These are phyloP conservation scores for Melampsora larici-populina DNA, from an alignment of 1,284 basidiomycete genomes.

Conservation along the genomic window DNA sequence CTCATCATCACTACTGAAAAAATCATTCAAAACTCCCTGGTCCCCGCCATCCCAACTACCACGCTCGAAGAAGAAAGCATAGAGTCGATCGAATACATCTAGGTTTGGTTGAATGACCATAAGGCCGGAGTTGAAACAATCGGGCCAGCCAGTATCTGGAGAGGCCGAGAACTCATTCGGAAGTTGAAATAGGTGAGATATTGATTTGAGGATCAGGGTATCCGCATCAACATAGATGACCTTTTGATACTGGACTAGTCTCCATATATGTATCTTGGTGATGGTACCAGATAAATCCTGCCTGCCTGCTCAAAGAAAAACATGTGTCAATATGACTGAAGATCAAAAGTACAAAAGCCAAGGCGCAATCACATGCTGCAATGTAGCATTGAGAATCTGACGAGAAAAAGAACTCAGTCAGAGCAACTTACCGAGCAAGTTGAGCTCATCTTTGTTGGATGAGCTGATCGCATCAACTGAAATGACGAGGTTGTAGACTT, in stretches of 20 bases:
- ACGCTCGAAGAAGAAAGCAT: slow-evolving; percentile 65
- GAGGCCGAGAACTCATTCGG: slow-evolving; percentile 70
- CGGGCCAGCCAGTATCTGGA: slow-evolving; percentile 96
- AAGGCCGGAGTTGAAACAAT: slow-evolving; percentile 96
- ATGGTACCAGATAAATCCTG: slow-evolving; percentile 85
- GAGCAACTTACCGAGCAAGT: slow-evolving; percentile 72
- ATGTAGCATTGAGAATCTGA: too few relatives aligned
- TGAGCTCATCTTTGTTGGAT: slow-evolving; percentile 64
- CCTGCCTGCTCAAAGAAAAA: slow-evolving; percentile 63
- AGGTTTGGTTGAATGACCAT: slow-evolving; percentile 79
- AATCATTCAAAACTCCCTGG: slow-evolving; percentile 93
- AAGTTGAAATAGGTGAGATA: slow-evolving; percentile 80
- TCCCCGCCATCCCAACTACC: slow-evolving; percentile 97
- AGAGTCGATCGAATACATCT: slow-evolving; percentile 74
- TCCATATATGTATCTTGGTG: slow-evolving; percentile 92
- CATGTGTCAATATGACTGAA: slow-evolving; percentile 6
- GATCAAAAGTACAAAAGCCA: not conserved
- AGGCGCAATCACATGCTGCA: slow-evolving; percentile 7
- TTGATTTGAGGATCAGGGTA: slow-evolving; percentile 78
- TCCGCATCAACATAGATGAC: slow-evolving; percentile 95
- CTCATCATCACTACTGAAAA: slow-evolving; percentile 59
- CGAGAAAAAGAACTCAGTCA: too few relatives aligned
- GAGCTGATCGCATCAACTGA: slow-evolving; percentile 83
- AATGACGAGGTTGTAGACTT: slow-evolving; percentile 77
- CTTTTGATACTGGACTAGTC: slow-evolving; percentile 79